Evolutionary conservation across 257 asterid genomes (phyloP), one percentile per base, ranked within the genome.

Genomic region (Rubia yunnanensis): DNA sequence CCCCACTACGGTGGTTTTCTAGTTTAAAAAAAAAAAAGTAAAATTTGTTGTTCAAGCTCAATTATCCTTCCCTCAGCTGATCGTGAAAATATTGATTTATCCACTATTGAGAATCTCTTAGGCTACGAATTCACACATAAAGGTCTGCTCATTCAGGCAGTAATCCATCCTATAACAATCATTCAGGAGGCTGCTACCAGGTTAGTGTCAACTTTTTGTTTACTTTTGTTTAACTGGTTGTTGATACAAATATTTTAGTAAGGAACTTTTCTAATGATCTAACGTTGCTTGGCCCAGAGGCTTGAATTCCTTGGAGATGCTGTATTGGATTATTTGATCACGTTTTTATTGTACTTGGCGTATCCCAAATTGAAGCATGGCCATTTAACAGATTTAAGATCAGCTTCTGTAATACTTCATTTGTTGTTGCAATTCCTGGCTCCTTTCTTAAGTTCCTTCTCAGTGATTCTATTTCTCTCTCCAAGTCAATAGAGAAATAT

Each of bases 291-390:
- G 53, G 70, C 74, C 75, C 96, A 90, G 97, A 86, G 99, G 67
- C 86, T 94, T 63, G 99, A 94, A 80, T 90, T 82, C 80, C 95
- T 94, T 17, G 99, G 99, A 76, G 99, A 94, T 83, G 97, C 99
- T 59, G 92, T 86, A 73, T 78, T 94, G 89, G 99, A 94, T 81
- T 94, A 94, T 83, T 70, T 94, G 86, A 85, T 94, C 79, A 90
- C 97, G 70, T 86, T 95, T 68, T 94, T 88, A 82, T 78, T 90
- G 52, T 94, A 78, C 70, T 83, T 95, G n/a, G 88, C 72, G 68
- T 90, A 90, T 71, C 97, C 99, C 41, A 76, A 78, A 35, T 70
- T 94, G 81, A 90, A 79, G 76, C 99, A 95, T 79, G 99, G 99
- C 72, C 97, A 86, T 63, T 81, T 94, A 73, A 84, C 99, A 54